These are phyloP conservation scores for Emydomyces testavorans DNA, from an alignment of 2,329 filamentous ascomycete genomes.

Conservation along the genomic window DNA sequence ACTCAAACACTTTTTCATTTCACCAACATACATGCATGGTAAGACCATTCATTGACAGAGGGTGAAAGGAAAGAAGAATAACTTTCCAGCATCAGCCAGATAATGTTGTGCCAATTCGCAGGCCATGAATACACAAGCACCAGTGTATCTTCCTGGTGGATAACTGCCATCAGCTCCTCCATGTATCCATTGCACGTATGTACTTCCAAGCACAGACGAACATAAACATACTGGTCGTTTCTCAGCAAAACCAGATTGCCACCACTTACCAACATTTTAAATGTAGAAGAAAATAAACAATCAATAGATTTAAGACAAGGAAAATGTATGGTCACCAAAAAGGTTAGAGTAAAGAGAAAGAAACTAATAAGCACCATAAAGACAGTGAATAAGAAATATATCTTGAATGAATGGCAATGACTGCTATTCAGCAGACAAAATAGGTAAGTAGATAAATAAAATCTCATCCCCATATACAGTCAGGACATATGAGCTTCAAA, in stretches of 20 bases:
- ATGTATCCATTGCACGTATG: too few relatives aligned
- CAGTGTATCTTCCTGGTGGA: too few relatives aligned
- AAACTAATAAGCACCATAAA: too few relatives aligned
- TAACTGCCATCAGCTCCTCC: too few relatives aligned
- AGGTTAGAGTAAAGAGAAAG: not conserved
- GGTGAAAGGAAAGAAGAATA: too few relatives aligned
- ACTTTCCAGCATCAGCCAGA: too few relatives aligned
- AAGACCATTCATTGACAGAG: too few relatives aligned
- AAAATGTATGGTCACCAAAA: too few relatives aligned
- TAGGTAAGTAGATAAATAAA: not conserved
- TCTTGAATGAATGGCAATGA: constrained; percentile 3
- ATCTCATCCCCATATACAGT: constrained; percentile 2
- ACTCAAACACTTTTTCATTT: not conserved
- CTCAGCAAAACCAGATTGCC: not conserved
- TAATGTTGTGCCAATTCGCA: too few relatives aligned
- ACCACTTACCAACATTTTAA: not conserved
- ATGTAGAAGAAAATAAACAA: not conserved
- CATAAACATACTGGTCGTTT: not conserved
- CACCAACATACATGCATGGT: not conserved
- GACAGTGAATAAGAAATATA: not conserved
- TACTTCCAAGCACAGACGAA: not conserved
- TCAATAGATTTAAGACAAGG: not conserved
- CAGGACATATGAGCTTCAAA: constrained; percentile 3
- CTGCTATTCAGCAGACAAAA: not conserved
- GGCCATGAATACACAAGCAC: too few relatives aligned